Evolutionary conservation across 805 yeast species (phyloP), one percentile per base, ranked within the genome.

Genomic region (Helenozyma baotianmanensis): DNA sequence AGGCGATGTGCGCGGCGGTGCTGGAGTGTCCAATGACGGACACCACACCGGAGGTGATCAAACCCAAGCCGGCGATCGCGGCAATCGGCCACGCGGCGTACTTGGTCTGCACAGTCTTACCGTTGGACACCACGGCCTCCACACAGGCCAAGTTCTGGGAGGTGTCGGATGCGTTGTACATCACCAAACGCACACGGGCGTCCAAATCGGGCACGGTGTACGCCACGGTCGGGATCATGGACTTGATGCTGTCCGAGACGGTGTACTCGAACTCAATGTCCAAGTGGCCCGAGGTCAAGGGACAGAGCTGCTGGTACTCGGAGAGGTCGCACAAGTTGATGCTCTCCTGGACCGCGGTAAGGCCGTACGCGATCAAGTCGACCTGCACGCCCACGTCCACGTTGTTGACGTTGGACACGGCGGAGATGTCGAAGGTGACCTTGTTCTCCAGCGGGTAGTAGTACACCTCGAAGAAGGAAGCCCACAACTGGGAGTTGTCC

Each of bases 1-100:
- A 83, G n/a, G 97, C 96, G 53, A 92, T 88, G 56, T 92, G 97
- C 3, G 96, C 89, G 2, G 98, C 95, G 2, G 97, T 90, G 40
- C 80, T 78, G 13, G 92, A 80, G 56, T 89, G 92, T 9, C 97
- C 97, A 44, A 82, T 70, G 25, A 88, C 78, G 0, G 96, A 85
- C 22, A 87, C 78, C 35, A 87, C 73, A 15, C 95, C 96, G 1
- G 97, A 84, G 4, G 94, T 82, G 28, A 88, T 56, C 30, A 92
- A 74, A 39, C 97, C 97, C 27, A 86, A 56, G 30, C 95, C 94
- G 3, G 96, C 77, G 26, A 92, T 74, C 14, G 87, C 89, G 4
- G 96, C 97, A 46, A 92, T 82, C 8, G 95, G 95, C 98, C 98
- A 90, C 4, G 94, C 75, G 8, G 59, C 59, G 29, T 54, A 88